Evolutionary conservation across 495 filamentous ascomycete species (phyloP), one percentile per base, ranked within the genome.

Genomic region (Antarctomyces pellizariae): DNA sequence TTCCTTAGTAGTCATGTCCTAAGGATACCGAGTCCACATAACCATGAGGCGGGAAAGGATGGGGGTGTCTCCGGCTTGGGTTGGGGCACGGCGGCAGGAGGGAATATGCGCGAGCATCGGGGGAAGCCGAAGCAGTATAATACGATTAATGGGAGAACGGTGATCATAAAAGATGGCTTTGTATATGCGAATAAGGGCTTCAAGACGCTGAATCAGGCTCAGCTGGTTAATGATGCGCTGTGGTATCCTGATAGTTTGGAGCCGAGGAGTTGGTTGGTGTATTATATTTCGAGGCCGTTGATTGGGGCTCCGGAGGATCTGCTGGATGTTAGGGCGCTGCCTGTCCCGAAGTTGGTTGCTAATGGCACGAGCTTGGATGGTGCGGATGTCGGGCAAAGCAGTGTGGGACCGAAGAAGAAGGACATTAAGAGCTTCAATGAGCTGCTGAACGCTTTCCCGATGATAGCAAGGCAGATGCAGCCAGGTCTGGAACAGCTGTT

Each of bases 181-280:
- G 64, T 93, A 7, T 95, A 84, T 49, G 91, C 71, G 48, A 95
- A 99, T 45, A 93, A 93, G 59, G 84, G 86, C 13, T 95, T 93
- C 63, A 89, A 79, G 48, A 70, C 68, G 12, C 57, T 92, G 29
- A 77, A 76, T 28, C 89, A 95, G 43, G 75, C 80, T 13, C 90
- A 86, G 48, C 54, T 99, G 12, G 52, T 95, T 21, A 65, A 69
- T 33, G 89, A 95, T 44, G 60, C 59, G 20, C 52, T 93, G n/a
- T 93, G 76, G 59, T 83, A 86, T 44, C 68, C 76, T 17, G 73
- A 93, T 35, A 67, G 55, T 11, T 56, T 71, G 30, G 83, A 92
- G 20, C 70, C 76, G 12, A 68, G 76, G 25, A 71, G 75, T 63
- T 99, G 89, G 75, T 66, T 99, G 18, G 66, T 99, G 28, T 95